Evolutionary conservation across 140 eudicot species (phyloP).

Genomic region (Oenanthe javanica): DNA sequence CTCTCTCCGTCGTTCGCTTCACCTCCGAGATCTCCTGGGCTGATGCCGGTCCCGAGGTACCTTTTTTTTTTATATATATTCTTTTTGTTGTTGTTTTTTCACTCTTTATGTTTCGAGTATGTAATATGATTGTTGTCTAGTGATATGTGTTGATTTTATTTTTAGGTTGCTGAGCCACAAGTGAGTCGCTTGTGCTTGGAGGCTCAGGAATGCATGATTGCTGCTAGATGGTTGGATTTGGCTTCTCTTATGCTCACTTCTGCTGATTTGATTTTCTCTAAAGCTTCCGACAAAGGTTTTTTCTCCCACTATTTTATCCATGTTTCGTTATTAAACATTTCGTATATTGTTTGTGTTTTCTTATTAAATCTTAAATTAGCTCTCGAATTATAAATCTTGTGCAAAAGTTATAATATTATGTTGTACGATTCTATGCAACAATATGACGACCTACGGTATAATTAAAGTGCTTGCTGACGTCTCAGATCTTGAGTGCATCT

Average conservation of each 20-base stretch:
- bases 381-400: too few species aligned
- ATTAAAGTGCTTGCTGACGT: not conserved
- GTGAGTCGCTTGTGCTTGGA: constrained; percentile 59
- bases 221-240: constrained; percentile 77
- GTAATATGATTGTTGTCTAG: not conserved
- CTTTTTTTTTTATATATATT: not conserved
- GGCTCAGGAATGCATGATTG: constrained; percentile 63
- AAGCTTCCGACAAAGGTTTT: constrained; percentile 76
- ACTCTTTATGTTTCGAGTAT: not conserved
- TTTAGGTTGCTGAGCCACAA: constrained; percentile 74
- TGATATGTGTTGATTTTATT: not conserved
- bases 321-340: not conserved
- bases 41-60: constrained; percentile 89
- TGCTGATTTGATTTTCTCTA: constrained; percentile 63
- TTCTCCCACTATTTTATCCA: not conserved
- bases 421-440: too few species aligned
- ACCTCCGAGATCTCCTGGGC: constrained; percentile 76
- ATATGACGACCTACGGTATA: too few species aligned
- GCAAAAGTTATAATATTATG: too few species aligned
- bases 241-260: constrained; percentile 80
- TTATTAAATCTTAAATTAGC: too few species aligned
- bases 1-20: constrained; percentile 78
- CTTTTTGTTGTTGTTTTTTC: not conserved
- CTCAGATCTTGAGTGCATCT: constrained; percentile 79
- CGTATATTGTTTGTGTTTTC: not conserved